Evolutionary conservation across 108 stramenopile species (phyloP), one percentile per base, ranked within the genome.

Genomic region (Stephanodiscus minutulus): DNA sequence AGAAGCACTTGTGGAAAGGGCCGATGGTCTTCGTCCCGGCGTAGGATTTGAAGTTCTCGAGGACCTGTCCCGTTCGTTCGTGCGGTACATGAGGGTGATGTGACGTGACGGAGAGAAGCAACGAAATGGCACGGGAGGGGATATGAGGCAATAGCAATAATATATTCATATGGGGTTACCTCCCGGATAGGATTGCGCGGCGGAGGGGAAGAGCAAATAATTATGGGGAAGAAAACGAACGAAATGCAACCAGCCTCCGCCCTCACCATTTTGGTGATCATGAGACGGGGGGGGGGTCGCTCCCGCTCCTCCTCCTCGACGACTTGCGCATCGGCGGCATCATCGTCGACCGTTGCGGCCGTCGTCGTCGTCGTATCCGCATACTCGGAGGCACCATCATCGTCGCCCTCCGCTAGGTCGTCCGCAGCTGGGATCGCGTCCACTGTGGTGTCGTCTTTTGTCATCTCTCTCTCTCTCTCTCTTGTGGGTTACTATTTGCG

Each of bases 41-140:
- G 77, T 99, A 99, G 37, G 90, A 92, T 83, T 99, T 99, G 88
- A 99, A 99, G 77, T 99, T 98, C 70, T 97, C 96, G 72, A 98
- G 85, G 11, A 85, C 89, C 93, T 92, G 69, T 11, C 22, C n/a
- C n/a, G n/a, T n/a, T n/a, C n/a, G n/a, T n/a, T n/a, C n/a, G n/a
- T n/a, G n/a, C n/a, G n/a, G n/a, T n/a, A n/a, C n/a, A n/a, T n/a
- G n/a, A n/a, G n/a, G n/a, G n/a, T n/a, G n/a, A n/a, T n/a, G n/a
- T n/a, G n/a, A n/a, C n/a, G n/a, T n/a, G n/a, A n/a, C n/a, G n/a
- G n/a, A n/a, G n/a, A n/a, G n/a, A n/a, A n/a, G n/a, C n/a, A n/a
- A n/a, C n/a, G n/a, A n/a, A n/a, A n/a, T n/a, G n/a, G n/a, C n/a
- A n/a, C n/a, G n/a, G n/a, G n/a, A n/a, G n/a, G n/a, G n/a, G n/a